Conservation (phyloP, 495 filamentous ascomycete genomes). For the Penicillium salamii region DNA sequence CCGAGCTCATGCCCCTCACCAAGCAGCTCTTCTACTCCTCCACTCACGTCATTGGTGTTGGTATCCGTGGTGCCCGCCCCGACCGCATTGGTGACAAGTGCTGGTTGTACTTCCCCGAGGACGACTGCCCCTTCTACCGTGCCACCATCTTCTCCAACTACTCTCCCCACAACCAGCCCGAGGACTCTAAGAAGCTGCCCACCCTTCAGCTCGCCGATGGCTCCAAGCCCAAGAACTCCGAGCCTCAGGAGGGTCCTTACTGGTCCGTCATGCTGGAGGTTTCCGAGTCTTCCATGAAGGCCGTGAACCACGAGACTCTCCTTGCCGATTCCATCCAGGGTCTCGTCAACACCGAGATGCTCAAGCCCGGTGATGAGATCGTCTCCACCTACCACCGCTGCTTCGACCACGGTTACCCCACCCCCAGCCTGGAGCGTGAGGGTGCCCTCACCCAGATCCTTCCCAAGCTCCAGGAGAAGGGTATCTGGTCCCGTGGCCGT, state of each 20-base stretch:
- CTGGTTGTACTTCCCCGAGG: constrained; percentile 99
- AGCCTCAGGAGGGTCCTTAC: constrained; percentile 84
- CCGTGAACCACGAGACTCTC: constrained; percentile 77
- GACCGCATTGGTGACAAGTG: constrained; percentile 99
- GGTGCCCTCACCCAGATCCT: constrained; percentile 89
- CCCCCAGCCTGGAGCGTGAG: constrained; percentile 90
- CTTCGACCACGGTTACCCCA: constrained; percentile 99
- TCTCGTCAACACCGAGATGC: constrained; percentile 95
- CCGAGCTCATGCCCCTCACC: constrained; percentile 75
- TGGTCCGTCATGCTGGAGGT: constrained; percentile 99
- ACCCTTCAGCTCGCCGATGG: constrained; percentile 84
- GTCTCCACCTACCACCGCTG: constrained; percentile 97
- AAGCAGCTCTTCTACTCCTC: constrained; percentile 96
- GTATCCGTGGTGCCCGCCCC: constrained; percentile 87
- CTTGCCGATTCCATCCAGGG: constrained; percentile 91
- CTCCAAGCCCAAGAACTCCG: constrained; percentile 64
- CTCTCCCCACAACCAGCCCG: constrained; percentile 96
- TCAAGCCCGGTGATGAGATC: constrained; percentile 86
- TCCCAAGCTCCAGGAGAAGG: constrained; percentile 83
- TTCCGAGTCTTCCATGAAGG: constrained; percentile 94
- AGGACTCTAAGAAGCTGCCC: constrained; percentile 75
- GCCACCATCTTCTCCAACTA: constrained; percentile 99
- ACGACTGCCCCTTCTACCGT: constrained; percentile 99
- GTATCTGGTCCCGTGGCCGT: constrained; percentile 92
- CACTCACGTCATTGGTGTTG: constrained; percentile 96